Conservation (phyloP, 1,284 basidiomycete species). For the Austroboletus niveus region DNA sequence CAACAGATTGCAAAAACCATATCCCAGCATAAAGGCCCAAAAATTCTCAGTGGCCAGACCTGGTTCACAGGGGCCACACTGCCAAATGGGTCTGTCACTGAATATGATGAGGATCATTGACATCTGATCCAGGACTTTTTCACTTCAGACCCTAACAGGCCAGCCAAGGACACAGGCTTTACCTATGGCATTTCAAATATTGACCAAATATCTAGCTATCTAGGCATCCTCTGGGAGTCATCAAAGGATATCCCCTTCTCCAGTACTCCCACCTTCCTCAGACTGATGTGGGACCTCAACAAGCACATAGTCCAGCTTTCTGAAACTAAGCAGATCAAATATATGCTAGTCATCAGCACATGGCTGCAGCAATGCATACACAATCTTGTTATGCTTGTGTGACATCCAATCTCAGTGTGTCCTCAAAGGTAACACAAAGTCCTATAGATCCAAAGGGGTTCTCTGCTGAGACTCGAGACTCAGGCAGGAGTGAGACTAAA, state of each 20-base stretch:
- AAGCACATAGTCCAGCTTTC: background rate
- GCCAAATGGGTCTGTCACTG: background rate
- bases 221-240: constrained; percentile 34
- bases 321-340: background rate
- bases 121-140: background rate
- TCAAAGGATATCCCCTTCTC: constrained; percentile 20
- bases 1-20: background rate
- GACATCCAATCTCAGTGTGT: too few relatives aligned
- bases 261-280: constrained; percentile 4
- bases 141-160: accelerated
- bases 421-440: too few relatives aligned
- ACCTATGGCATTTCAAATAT: constrained; percentile 30
- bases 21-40: too few relatives aligned
- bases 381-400: background rate
- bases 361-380: constrained; percentile 5
- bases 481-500: too few relatives aligned
- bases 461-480: too few relatives aligned
- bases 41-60: background rate
- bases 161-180: background rate
- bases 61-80: background rate
- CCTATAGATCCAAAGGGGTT: too few relatives aligned
- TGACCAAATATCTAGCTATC: constrained; percentile 17
- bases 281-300: constrained; percentile 19
- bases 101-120: constrained; percentile 4
- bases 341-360: too few relatives aligned